phyloP scores from a whole-genome alignment of 495 filamentous ascomycete species.

The Talaromyces wortmannii region DNA sequence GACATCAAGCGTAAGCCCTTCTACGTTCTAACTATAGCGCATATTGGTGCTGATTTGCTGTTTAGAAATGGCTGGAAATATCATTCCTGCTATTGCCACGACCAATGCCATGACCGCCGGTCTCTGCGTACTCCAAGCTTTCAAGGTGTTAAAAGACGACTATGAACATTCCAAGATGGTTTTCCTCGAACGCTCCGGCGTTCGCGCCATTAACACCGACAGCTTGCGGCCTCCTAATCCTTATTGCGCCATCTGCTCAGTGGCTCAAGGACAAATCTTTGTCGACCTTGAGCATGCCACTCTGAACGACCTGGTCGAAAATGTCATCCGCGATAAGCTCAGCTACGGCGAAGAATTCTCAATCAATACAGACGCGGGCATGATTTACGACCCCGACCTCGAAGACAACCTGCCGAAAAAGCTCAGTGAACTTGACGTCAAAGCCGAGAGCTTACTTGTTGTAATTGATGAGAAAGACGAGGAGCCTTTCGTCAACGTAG shows the following conservation, averaged over 20 bases:
- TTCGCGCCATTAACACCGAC: constrained; percentile 67
- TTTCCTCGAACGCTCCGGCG: constrained; percentile 70
- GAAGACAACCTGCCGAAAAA: constrained; percentile 79
- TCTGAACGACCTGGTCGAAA: constrained; percentile 73
- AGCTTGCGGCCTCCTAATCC: constrained; percentile 70
- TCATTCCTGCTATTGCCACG: constrained; percentile 96
- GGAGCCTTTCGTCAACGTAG: constrained; percentile 74
- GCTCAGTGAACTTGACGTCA: constrained; percentile 69
- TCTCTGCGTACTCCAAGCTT: constrained; percentile 86
- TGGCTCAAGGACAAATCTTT: constrained; percentile 55
- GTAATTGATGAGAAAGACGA: constrained; percentile 80
- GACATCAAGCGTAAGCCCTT: constrained; percentile 72
- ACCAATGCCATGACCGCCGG: constrained; percentile 96
- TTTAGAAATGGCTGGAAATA: constrained; percentile 93
- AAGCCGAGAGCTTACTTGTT: constrained; percentile 70
- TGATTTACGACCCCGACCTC: constrained; percentile 82
- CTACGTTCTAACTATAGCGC: not conserved
- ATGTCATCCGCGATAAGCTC: constrained; percentile 57
- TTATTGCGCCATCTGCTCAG: constrained; percentile 74
- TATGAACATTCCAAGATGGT: constrained; percentile 59
- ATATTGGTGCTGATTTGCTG: constrained; percentile 1
- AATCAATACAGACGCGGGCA: constrained; percentile 61
- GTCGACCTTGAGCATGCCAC: constrained; percentile 72
- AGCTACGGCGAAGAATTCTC: constrained; percentile 82
- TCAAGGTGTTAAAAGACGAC: constrained; percentile 80